Conservation (phyloP, 345 rosid genomes). For the Citrus inodora region DNA sequence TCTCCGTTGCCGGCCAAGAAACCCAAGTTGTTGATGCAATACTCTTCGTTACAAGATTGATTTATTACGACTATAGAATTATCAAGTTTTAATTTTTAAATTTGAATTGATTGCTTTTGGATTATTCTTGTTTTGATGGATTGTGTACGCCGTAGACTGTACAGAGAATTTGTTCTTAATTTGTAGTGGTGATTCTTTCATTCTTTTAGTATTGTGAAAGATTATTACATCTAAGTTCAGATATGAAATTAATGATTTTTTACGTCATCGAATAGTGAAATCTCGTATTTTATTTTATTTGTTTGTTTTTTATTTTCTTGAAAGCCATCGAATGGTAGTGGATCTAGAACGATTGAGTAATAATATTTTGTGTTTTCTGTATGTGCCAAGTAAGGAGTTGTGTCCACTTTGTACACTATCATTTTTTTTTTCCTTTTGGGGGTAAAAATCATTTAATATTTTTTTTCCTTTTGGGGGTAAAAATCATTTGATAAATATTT, state of each 20-base stretch:
- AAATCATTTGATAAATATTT: too few species aligned
- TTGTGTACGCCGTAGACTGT: constrained; percentile 17
- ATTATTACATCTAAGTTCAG: background rate
- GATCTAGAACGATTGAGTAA: too few species aligned
- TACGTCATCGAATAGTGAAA: background rate
- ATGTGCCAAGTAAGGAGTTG: too few species aligned
- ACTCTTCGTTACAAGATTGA: background rate
- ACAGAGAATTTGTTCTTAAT: constrained; percentile 28
- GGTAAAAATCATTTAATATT: too few species aligned
- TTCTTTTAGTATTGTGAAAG: background rate
- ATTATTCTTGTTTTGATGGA: constrained; percentile 3
- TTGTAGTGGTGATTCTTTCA: constrained; percentile 20
- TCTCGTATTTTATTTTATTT: too few species aligned
- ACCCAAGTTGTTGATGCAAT: constrained; percentile 39
- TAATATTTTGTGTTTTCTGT: too few species aligned
- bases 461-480: too few species aligned
- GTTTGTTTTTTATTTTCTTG: too few species aligned
- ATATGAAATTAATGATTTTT: background rate
- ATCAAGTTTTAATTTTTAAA: background rate
- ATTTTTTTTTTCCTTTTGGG: too few species aligned
- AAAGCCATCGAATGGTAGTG: too few species aligned
- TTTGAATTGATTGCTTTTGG: background rate
- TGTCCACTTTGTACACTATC: too few species aligned
- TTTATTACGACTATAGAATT: background rate
- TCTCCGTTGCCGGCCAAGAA: constrained; percentile 69